phyloP scores from a whole-genome alignment of 768 basidiomycete genomes.

The Macrolepiota fuliginosa region DNA sequence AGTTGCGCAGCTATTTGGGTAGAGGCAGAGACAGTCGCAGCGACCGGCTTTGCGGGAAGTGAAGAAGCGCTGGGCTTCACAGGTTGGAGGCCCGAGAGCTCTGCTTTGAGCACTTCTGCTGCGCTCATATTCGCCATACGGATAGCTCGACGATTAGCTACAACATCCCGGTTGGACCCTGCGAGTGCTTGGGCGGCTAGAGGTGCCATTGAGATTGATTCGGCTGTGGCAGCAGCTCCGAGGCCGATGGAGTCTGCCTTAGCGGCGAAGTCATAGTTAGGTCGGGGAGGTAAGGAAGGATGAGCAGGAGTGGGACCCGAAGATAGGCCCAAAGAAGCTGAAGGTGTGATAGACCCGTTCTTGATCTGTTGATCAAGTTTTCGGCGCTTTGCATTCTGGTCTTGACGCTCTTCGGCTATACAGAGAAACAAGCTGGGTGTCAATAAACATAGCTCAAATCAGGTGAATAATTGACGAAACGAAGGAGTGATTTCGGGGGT shows the following conservation, averaged over 20 bases:
- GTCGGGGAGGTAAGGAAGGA: slow-evolving; percentile 64
- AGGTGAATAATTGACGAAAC: slow-evolving; percentile 14
- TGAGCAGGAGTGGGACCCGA: slow-evolving; percentile 35
- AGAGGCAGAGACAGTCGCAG: slow-evolving; percentile 12
- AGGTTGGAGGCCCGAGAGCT: slow-evolving; percentile 61
- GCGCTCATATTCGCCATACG: slow-evolving; percentile 97
- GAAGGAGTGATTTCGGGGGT: slow-evolving; percentile 10
- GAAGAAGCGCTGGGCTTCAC: slow-evolving; percentile 41
- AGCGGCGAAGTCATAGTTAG: slow-evolving; percentile 66
- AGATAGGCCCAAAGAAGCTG: slow-evolving; percentile 36
- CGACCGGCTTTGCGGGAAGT: slow-evolving; percentile 34
- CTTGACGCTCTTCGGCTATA: slow-evolving; percentile 91
- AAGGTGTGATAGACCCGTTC: slow-evolving; percentile 42
- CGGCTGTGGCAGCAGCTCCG: slow-evolving; percentile 57
- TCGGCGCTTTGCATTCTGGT: slow-evolving; percentile 86
- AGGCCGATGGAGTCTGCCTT: slow-evolving; percentile 78
- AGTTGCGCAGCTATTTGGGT: slow-evolving; percentile 6
- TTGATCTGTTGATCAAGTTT: slow-evolving; percentile 54
- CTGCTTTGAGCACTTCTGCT: slow-evolving; percentile 90
- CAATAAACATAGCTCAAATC: slow-evolving; percentile 1
- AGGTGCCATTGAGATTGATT: slow-evolving; percentile 56
- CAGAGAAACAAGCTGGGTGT: slow-evolving; percentile 23
- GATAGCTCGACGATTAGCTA: slow-evolving; percentile 85
- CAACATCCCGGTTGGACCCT: slow-evolving; percentile 87
- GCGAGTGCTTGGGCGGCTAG: slow-evolving; percentile 71